phyloP scores from a whole-genome alignment of 768 basidiomycete species.

The Sarcodon aspratus region DNA sequence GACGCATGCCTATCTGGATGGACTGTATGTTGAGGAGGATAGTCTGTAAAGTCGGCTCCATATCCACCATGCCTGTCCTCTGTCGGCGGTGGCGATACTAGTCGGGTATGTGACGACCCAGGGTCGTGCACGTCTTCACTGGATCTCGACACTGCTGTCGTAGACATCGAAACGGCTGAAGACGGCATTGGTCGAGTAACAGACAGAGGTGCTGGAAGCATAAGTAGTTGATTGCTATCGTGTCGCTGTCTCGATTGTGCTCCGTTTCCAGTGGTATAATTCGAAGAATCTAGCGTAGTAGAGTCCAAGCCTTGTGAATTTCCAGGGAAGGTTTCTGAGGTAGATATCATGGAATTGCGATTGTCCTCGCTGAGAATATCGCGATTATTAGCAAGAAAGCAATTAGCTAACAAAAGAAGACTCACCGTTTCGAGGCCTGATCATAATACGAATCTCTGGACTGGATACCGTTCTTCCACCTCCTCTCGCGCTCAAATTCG shows the following conservation, averaged over 20 bases:
- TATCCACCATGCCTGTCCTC: constrained; percentile 18
- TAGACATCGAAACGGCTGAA: constrained; percentile 23
- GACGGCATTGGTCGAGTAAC: constrained; percentile 42
- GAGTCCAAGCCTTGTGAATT: constrained; percentile 39
- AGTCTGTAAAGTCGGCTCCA: background rate
- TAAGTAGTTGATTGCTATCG: constrained; percentile 61
- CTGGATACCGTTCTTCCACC: constrained; percentile 82
- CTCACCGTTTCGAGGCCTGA: constrained; percentile 44
- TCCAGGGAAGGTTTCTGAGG: constrained; percentile 58
- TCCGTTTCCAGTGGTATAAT: constrained; percentile 15
- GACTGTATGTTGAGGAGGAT: background rate
- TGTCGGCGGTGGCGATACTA: constrained; percentile 23
- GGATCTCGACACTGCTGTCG: constrained; percentile 30
- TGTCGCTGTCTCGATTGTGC: constrained; percentile 40
- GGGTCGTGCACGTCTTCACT: constrained; percentile 29
- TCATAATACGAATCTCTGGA: constrained; percentile 75
- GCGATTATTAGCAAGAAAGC: constrained; percentile 3
- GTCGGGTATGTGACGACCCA: constrained; percentile 32
- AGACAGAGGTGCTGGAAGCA: constrained; percentile 66
- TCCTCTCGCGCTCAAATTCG: constrained; percentile 91
- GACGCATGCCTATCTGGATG: constrained; percentile 4
- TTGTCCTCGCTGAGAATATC: constrained; percentile 19
- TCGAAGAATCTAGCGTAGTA: constrained; percentile 52
- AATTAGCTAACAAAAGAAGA: constrained; percentile 11
- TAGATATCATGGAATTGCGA: constrained; percentile 58